Evolutionary conservation across 345 rosid species (phyloP).

Genomic region (Populus davidiana): DNA sequence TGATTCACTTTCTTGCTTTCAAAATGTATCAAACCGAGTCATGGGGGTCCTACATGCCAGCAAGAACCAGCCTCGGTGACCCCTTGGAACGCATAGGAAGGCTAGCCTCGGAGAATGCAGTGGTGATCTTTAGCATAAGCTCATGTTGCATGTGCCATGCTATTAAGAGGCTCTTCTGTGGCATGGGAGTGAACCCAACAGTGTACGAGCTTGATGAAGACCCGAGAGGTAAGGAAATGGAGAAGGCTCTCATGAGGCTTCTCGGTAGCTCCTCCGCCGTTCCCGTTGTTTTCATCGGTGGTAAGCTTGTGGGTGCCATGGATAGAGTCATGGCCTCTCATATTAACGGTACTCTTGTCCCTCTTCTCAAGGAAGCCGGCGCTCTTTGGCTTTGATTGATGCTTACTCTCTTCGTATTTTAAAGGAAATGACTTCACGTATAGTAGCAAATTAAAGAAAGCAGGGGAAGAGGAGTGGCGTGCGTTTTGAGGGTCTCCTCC

Average conservation of each 20-base stretch:
- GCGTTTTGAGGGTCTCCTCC: constrained; percentile 20
- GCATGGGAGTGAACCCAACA: constrained; percentile 90
- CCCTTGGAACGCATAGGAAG: constrained; percentile 53
- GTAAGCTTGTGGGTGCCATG: constrained; percentile 86
- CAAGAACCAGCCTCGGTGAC: constrained; percentile 30
- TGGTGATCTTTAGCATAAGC: constrained; percentile 87
- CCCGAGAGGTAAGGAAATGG: constrained; percentile 66
- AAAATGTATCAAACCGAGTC: constrained; percentile 59
- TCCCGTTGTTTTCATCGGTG: constrained; percentile 92
- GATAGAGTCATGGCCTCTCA: constrained; percentile 93
- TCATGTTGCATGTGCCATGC: constrained; percentile 98
- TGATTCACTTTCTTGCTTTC: neutral
- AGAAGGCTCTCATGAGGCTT: constrained; percentile 58
- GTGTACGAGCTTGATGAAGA: constrained; percentile 86
- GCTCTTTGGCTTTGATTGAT: constrained; percentile 77
- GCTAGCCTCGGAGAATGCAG: constrained; percentile 79
- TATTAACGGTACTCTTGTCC: constrained; percentile 88
- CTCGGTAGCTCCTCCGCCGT: constrained; percentile 60
- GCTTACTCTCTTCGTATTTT: neutral
- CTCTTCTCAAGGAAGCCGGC: constrained; percentile 88
- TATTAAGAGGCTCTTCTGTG: constrained; percentile 73
- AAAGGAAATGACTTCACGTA: neutral
- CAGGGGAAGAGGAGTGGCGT: constrained; percentile 39
- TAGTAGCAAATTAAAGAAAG: constrained; percentile 1
- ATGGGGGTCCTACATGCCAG: constrained; percentile 50